These are phyloP conservation scores for Arthrobotrys pseudoclavata DNA, from an alignment of 2,329 filamentous ascomycete species.

Conservation along the genomic window DNA sequence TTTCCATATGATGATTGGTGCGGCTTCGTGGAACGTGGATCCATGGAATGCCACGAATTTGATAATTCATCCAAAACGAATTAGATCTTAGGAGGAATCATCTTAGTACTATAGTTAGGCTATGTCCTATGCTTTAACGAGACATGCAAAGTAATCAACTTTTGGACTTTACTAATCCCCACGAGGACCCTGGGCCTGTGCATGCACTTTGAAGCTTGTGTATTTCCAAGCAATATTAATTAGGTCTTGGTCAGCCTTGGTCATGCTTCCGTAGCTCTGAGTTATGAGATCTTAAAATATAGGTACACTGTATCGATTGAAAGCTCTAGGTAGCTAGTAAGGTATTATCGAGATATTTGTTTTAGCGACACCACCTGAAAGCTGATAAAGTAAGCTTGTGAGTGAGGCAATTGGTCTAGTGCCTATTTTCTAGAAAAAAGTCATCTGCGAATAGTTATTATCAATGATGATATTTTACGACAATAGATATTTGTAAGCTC, in stretches of 20 bases:
- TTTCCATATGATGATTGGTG: not conserved
- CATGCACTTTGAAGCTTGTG: not conserved
- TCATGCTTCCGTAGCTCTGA: not conserved
- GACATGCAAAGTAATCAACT: conserved; percentile 14
- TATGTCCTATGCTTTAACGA: not conserved
- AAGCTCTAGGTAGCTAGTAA: not conserved
- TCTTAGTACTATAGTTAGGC: not conserved
- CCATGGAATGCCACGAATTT: not conserved
- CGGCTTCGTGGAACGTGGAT: not conserved
- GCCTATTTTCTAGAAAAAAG: too few relatives aligned
- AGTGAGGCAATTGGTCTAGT: too few relatives aligned
- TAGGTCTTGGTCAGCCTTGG: conserved; percentile 14
- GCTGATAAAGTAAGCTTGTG: not conserved
- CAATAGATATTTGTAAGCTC: not conserved
- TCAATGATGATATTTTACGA: not conserved
- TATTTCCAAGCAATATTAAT: not conserved
- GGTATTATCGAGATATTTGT: not conserved
- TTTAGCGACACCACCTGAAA: not conserved
- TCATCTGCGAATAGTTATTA: not conserved
- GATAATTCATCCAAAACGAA: not conserved
- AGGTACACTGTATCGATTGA: not conserved
- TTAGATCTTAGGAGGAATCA: not conserved
- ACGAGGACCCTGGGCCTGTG: not conserved
- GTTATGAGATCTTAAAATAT: not conserved
- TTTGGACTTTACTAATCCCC: not conserved